Evolutionary conservation across 352 stramenopile species (phyloP), one percentile per base, ranked within the genome.

Genomic region (Phytopythium ostracodes): DNA sequence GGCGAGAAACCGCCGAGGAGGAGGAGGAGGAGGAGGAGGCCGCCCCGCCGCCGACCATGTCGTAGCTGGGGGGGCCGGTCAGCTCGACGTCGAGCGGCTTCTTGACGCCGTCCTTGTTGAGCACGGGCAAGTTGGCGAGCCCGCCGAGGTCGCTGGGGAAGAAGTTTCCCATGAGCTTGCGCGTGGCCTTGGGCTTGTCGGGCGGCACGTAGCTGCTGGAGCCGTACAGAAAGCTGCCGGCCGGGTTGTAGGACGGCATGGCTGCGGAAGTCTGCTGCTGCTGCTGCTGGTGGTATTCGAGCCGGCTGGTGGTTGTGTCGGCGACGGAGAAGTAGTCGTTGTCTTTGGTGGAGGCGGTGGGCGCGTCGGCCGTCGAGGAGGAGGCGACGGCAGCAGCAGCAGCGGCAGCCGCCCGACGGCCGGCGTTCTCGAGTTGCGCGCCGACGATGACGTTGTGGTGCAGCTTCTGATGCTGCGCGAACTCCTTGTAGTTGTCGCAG

Each of bases 401-500:
- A 27, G 36, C 59, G 6, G 29, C 49, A 14, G 62, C 24, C 20
- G 55, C 40, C 1, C 59, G 57, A 24, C 44, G 55, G 1, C 42
- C 36, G 17, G 36, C 44, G 53, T 66, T 53, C 25, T 74, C 52
- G 29, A 79, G 67, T 49, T 73, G 66, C 12, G 70, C 77, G n/a
- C 77, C 81, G 2, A 88, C 75, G 54, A 88, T 77, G 60, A 88
- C 76, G 60, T 86, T 87, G 64, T 89, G 78, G 63, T 91, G 81
- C 31, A 89, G 59, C 64, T 89, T 85, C 59, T 93, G 81, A 57
- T 93, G 84, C 59, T 84, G 73, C 10, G 70, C 80, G 56, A 81
- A 93, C 71, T 93, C 81, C 64, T 93, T 93, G 74, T 93, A 93
- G 68, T 93, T 93, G 70, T 91, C 84, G 57, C 81, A 89, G 55